Conservation (phyloP, 2,329 filamentous ascomycete genomes). For the Penicillium sp. region DNA sequence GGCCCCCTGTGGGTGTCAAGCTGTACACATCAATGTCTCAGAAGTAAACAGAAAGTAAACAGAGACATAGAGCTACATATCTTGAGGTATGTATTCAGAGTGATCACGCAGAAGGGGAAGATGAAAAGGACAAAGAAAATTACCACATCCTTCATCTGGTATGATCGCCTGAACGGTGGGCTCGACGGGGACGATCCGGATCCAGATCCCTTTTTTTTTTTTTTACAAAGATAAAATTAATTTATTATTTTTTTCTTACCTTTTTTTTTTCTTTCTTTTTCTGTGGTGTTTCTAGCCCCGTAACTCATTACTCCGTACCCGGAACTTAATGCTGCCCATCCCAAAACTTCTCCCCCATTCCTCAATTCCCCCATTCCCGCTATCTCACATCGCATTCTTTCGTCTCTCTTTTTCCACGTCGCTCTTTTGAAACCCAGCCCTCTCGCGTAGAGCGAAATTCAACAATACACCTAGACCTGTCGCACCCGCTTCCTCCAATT, state of each 20-base stretch:
- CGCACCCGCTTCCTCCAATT: background rate
- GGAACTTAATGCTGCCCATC: background rate
- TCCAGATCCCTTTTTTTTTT: slow-evolving; percentile 22
- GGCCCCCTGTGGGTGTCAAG: background rate
- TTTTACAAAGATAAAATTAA: background rate
- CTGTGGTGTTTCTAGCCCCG: background rate
- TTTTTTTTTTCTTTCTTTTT: background rate
- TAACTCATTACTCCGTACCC: background rate
- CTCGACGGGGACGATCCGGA: slow-evolving; percentile 24
- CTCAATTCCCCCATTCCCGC: slow-evolving; percentile 2
- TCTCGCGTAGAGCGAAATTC: background rate
- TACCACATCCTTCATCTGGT: background rate
- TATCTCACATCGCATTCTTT: slow-evolving; percentile 18
- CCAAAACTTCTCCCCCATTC: background rate
- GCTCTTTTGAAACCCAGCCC: slow-evolving; percentile 4
- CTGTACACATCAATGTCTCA: background rate
- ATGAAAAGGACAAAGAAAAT: background rate
- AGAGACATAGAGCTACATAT: background rate
- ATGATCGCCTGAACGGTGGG: slow-evolving; percentile 23
- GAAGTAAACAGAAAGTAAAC: background rate
- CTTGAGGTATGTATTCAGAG: background rate
- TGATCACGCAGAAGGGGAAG: background rate
- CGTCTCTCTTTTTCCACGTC: slow-evolving; percentile 4
- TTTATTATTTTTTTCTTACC: slow-evolving; percentile 8
- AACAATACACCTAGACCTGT: slow-evolving; percentile 1